Conservation (phyloP, 176 grass and related monocot genomes). For the Puccinellia tenuiflora region DNA sequence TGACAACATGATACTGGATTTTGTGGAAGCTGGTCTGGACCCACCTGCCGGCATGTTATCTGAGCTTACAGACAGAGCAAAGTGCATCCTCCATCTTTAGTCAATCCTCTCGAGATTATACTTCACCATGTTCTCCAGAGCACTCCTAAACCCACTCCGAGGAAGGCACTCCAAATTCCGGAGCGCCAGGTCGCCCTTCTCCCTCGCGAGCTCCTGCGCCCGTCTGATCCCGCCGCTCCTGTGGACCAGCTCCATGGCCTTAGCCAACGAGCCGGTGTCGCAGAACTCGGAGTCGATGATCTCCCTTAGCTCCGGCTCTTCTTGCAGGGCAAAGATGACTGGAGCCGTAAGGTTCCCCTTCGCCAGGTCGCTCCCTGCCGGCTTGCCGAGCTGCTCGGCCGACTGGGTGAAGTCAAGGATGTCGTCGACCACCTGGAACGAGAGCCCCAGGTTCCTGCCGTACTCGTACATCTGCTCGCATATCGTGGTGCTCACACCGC, state of each 20-base stretch:
- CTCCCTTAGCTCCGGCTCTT: constrained; percentile 54
- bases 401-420: constrained; percentile 97
- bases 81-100: constrained; percentile 13
- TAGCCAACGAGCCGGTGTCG: constrained; percentile 49
- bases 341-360: constrained; percentile 85
- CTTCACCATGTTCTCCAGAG: constrained; percentile 66
- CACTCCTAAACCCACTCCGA: constrained; percentile 48
- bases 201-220: constrained; percentile 71
- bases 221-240: constrained; percentile 48
- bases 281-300: constrained; percentile 81
- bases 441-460: constrained; percentile 78
- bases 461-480: constrained; percentile 89
- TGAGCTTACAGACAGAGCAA: neutral
- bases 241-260: constrained; percentile 63
- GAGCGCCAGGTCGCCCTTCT: constrained; percentile 58
- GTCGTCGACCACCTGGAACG: constrained; percentile 91
- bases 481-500: constrained; percentile 30
- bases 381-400: constrained; percentile 82
- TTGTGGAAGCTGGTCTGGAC: neutral
- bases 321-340: constrained; percentile 67
- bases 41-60: neutral
- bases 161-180: constrained; percentile 68
- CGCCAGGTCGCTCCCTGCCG: constrained; percentile 60
- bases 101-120: constrained; percentile 93
- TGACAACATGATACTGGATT: neutral